phyloP scores from a whole-genome alignment of 139 green algal species.

The Picochlorum sp. region DNA sequence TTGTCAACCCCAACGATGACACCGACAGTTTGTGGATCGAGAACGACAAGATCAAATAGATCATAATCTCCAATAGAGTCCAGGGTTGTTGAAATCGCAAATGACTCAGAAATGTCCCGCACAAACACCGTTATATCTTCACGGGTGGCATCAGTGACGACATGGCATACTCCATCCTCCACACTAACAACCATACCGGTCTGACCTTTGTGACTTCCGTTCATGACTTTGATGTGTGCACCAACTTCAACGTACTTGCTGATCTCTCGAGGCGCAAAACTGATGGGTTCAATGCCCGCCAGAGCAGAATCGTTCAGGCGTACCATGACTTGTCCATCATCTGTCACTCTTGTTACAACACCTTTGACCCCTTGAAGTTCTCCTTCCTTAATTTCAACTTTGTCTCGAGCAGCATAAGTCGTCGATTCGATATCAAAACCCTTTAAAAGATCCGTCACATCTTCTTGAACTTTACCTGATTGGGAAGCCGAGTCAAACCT shows the following conservation, averaged over 20 bases:
- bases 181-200: constrained; percentile 78
- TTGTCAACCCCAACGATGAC: constrained; percentile 71
- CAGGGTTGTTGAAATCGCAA: constrained; percentile 23
- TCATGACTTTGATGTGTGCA: constrained; percentile 74
- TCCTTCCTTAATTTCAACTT: constrained; percentile 16
- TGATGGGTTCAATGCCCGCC: constrained; percentile 33
- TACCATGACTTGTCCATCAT: constrained; percentile 60
- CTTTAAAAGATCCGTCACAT: constrained; percentile 13
- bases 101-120: constrained; percentile 63
- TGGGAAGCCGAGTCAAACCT: constrained; percentile 54
- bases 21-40: constrained; percentile 53
- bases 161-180: constrained; percentile 37
- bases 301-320: constrained; percentile 8
- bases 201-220: constrained; percentile 66
- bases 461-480: not conserved
- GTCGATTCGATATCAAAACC: constrained; percentile 2
- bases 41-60: constrained; percentile 86
- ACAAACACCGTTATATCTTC: constrained; percentile 77
- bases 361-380: constrained; percentile 77
- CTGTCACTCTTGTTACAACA: constrained; percentile 36
- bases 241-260: constrained; percentile 67
- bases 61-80: constrained; percentile 77
- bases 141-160: constrained; percentile 64
- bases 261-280: constrained; percentile 48
- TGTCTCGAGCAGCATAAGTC: constrained; percentile 17